Evolutionary conservation across 2,329 filamentous ascomycete genomes (phyloP).

Genomic region (Fusarium citri): DNA sequence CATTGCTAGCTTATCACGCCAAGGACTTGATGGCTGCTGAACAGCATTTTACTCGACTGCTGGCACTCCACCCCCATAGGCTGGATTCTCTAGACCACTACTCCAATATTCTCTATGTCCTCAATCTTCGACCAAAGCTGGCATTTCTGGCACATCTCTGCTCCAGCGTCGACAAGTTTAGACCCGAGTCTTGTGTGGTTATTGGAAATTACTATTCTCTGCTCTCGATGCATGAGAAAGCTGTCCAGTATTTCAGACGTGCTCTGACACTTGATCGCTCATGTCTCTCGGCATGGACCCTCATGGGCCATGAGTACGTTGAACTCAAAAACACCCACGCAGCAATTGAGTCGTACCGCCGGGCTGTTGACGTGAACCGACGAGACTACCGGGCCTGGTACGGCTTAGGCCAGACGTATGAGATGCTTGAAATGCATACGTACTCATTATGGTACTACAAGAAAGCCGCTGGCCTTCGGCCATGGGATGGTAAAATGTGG

Average conservation of each 20-base stretch:
- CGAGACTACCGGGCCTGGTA: conserved; percentile 99
- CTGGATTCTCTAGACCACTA: conserved; percentile 95
- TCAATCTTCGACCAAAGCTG: conserved; percentile 86
- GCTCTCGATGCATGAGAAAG: conserved; percentile 95
- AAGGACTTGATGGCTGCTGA: conserved; percentile 80
- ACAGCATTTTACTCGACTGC: conserved; percentile 78
- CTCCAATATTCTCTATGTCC: conserved; percentile 96
- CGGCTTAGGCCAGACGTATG: conserved; percentile 94
- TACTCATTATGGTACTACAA: conserved; percentile 99
- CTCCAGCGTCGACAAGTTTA: conserved; percentile 92
- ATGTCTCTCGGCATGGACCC: conserved; percentile 94
- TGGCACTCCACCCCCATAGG: conserved; percentile 79
- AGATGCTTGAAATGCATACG: conserved; percentile 97
- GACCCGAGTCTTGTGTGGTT: conserved; percentile 95
- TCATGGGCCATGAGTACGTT: conserved; percentile 99
- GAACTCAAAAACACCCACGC: conserved; percentile 99
- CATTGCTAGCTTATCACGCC: conserved; percentile 88
- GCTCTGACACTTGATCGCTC: conserved; percentile 89
- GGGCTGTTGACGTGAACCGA: conserved; percentile 94
- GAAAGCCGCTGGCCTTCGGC: conserved; percentile 89
- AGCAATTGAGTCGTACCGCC: conserved; percentile 94
- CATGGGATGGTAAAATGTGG: conserved; percentile 99
- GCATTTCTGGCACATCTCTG: conserved; percentile 94
- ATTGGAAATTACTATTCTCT: conserved; percentile 98
- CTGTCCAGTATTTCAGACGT: conserved; percentile 96